These are phyloP conservation scores for Psilocybe tampanensis DNA, from an alignment of 768 basidiomycete species.

Conservation along the genomic window DNA sequence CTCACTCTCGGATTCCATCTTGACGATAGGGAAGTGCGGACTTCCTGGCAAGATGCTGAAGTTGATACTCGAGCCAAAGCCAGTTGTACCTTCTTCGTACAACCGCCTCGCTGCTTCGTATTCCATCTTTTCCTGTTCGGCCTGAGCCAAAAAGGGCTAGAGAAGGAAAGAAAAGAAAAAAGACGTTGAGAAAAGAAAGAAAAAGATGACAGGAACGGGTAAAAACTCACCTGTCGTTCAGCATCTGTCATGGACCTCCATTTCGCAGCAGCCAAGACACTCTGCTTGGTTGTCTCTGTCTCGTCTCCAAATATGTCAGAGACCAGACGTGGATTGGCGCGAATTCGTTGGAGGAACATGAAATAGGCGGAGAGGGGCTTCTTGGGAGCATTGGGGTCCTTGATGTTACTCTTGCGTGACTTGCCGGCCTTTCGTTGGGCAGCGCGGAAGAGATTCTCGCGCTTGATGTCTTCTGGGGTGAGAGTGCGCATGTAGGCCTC, in stretches of 20 bases:
- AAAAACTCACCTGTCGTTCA: conserved; percentile 79
- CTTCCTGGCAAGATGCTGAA: conserved; percentile 80
- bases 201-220: conserved; percentile 8
- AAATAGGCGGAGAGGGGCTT: conserved; percentile 95
- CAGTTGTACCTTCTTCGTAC: conserved; percentile 83
- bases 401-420: conserved; percentile 91
- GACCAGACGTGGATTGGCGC: conserved; percentile 76
- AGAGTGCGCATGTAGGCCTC: conserved; percentile 84
- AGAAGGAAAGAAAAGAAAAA: conserved; percentile 19
- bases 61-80: conserved; percentile 73
- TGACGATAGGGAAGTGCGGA: conserved; percentile 62
- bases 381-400: conserved; percentile 96
- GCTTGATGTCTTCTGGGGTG: conserved; percentile 93
- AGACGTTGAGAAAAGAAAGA: conserved; percentile 7
- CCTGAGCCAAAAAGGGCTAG: conserved; percentile 91
- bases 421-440: conserved; percentile 94
- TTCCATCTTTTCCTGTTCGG: conserved; percentile 93
- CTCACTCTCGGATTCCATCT: conserved; percentile 69
- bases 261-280: conserved; percentile 88
- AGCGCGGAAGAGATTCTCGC: conserved; percentile 89
- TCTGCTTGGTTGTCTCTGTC: conserved; percentile 93
- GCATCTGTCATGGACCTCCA: conserved; percentile 94
- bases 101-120: conserved; percentile 84
- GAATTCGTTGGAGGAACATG: conserved; percentile 91
- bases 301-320: conserved; percentile 85